Percentiles rank a stretch among this genome's conserved stretches.
Conservation (phyloP, 768 basidiomycete genomes). For the Candolleomyces aberdarensis region DNA sequence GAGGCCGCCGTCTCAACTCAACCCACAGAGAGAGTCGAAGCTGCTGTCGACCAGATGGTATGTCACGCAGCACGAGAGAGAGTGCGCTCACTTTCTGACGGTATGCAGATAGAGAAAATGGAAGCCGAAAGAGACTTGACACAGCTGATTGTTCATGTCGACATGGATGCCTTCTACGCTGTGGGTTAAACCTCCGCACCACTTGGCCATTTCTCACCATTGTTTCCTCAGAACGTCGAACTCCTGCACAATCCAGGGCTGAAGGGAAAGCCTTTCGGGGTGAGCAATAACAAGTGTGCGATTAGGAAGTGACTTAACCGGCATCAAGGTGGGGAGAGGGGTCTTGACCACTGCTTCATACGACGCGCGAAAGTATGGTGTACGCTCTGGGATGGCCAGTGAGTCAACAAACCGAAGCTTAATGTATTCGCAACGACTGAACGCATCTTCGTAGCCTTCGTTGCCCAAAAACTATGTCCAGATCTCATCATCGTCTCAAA, state of each 20-base stretch:
- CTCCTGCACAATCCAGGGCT: constrained; percentile 61
- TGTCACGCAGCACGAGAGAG: background rate
- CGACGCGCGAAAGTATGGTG: constrained; percentile 86
- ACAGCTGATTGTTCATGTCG: constrained; percentile 88
- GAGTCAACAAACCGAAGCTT: constrained; percentile 14
- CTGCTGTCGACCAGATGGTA: constrained; percentile 67
- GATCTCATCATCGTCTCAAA: constrained; percentile 69
- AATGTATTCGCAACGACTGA: background rate
- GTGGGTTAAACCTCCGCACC: constrained; percentile 23
- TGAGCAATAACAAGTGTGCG: constrained; percentile 28
- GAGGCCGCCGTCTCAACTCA: background rate
- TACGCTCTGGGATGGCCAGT: constrained; percentile 96
- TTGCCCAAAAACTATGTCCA: constrained; percentile 93
- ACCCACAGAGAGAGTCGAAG: constrained; percentile 55
- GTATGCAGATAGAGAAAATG: constrained; percentile 59
- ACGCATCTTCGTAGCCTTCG: constrained; percentile 54
- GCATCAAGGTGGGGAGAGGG: constrained; percentile 65
- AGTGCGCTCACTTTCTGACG: background rate
- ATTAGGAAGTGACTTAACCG: constrained; percentile 12
- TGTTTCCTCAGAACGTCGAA: constrained; percentile 57
- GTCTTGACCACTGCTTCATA: constrained; percentile 90
- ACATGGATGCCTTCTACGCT: constrained; percentile 94
- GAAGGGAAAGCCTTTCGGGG: constrained; percentile 72
- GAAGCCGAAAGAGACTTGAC: constrained; percentile 75
- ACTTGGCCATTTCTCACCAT: background rate